Percentiles rank a stretch among this genome's conserved stretches.
These are phyloP conservation scores for Rhododendron molle DNA, from an alignment of 148 eudicot genomes.

Conservation along the genomic window DNA sequence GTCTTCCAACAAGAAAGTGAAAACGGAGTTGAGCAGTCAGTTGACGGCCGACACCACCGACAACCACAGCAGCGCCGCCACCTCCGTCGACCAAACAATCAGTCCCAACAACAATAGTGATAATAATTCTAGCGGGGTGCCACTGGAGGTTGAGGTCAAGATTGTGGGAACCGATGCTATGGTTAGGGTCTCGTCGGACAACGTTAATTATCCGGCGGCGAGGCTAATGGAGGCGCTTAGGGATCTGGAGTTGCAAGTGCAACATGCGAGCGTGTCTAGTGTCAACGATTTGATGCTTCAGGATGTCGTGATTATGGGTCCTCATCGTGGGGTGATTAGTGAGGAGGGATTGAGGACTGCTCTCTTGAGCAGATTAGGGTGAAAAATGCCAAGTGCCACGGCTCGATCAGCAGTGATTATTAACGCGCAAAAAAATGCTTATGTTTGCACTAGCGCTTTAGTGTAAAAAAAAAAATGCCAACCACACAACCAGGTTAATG, in stretches of 20 bases:
- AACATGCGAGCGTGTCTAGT: constrained; percentile 67
- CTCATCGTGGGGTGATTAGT: constrained; percentile 27
- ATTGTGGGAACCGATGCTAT: constrained; percentile 56
- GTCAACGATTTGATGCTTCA: constrained; percentile 68
- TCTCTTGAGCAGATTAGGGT: constrained; percentile 26
- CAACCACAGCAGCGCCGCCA: constrained; percentile 38
- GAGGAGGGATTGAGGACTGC: constrained; percentile 37
- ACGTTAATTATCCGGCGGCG: constrained; percentile 47
- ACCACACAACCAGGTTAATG: too few species aligned
- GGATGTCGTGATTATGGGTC: constrained; percentile 57
- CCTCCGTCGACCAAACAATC: constrained; percentile 18
- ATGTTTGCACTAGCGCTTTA: too few species aligned
- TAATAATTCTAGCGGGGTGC: background rate
- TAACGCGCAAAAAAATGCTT: too few species aligned
- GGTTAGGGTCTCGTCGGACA: constrained; percentile 63
- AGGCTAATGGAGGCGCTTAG: constrained; percentile 62
- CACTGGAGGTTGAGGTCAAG: constrained; percentile 49
- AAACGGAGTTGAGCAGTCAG: constrained; percentile 4
- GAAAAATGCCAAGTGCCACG: background rate
- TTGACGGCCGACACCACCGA: constrained; percentile 14
- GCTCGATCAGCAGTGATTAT: too few species aligned
- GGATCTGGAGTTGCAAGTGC: constrained; percentile 50
- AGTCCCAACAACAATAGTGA: background rate
- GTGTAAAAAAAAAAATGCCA: too few species aligned
- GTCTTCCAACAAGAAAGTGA: constrained; percentile 3